phyloP scores from a whole-genome alignment of 2,329 filamentous ascomycete genomes.

The Corynespora cassiicola region DNA sequence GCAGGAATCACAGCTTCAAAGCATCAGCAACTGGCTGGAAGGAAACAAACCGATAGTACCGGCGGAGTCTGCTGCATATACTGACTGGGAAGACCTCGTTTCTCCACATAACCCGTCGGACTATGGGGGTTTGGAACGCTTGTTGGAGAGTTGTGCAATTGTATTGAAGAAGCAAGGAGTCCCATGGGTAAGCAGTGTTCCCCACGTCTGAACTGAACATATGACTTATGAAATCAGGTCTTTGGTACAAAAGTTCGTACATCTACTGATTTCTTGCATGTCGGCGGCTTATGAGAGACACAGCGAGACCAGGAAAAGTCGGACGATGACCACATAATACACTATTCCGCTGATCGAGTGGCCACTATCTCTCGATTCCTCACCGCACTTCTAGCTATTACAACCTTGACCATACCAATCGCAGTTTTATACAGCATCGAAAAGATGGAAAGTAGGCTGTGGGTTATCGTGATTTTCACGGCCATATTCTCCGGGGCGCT shows the following conservation, averaged over 20 bases:
- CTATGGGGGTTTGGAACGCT: neutral
- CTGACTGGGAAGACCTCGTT: slow-evolving; percentile 1
- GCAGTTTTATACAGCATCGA: neutral
- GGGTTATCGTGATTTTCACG: neutral
- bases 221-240: no score
- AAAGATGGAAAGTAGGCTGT: neutral
- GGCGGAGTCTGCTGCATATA: neutral
- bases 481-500: neutral
- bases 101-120: neutral
- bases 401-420: slow-evolving; percentile 1
- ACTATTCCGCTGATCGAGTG: neutral
- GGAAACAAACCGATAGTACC: slow-evolving; percentile 2
- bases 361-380: neutral
- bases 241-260: no score
- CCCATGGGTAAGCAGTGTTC: no score
- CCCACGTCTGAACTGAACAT: no score
- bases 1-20: neutral
- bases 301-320: neutral
- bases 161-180: neutral
- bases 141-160: neutral
- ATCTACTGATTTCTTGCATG: no score
- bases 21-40: slow-evolving; percentile 1
- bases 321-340: neutral
- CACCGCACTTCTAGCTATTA: neutral
- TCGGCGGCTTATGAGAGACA: no score